Percentiles rank a stretch among this genome's conserved stretches.
phyloP scores from a whole-genome alignment of 176 grass and related monocot genomes.

The Otatea glauca region DNA sequence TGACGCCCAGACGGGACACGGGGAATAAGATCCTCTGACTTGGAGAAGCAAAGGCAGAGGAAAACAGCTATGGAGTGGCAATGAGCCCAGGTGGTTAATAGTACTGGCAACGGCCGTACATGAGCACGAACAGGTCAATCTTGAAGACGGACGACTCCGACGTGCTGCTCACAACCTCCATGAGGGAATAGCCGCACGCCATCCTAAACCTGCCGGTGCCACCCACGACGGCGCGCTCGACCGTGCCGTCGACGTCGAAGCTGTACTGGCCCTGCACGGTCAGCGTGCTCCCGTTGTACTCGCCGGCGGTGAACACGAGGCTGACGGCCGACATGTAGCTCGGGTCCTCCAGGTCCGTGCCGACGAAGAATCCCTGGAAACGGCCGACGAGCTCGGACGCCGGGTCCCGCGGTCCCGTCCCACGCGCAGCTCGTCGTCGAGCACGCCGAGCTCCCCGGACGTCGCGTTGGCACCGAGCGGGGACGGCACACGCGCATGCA shows the following conservation, averaged over 20 bases:
- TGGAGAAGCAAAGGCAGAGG: too few species aligned
- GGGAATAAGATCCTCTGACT: too few species aligned
- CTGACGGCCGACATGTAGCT: not conserved
- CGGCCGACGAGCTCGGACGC: slow-evolving; percentile 3
- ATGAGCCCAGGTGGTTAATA: too few species aligned
- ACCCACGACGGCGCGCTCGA: slow-evolving; percentile 37
- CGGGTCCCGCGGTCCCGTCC: not conserved
- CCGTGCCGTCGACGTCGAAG: not conserved
- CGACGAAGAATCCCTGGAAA: slow-evolving; percentile 34
- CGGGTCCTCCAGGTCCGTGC: not conserved
- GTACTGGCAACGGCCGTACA: not conserved
- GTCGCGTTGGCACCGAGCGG: slow-evolving; percentile 12
- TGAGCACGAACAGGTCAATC: slow-evolving; percentile 37
- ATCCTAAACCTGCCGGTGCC: slow-evolving; percentile 41
- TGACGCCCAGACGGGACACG: too few species aligned
- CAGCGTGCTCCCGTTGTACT: slow-evolving; percentile 36
- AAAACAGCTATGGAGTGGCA: too few species aligned
- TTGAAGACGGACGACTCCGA: slow-evolving; percentile 25
- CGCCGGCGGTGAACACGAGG: slow-evolving; percentile 26
- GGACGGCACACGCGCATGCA: too few species aligned
- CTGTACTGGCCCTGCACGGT: slow-evolving; percentile 23
- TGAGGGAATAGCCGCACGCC: slow-evolving; percentile 21
- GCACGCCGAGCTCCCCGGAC: slow-evolving; percentile 33
- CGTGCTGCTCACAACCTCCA: slow-evolving; percentile 3
- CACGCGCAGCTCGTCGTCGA: slow-evolving; percentile 43